Percentiles rank a stretch among this genome's conserved stretches.
These are phyloP conservation scores for Blastomyces silverae DNA, from an alignment of 2,329 filamentous ascomycete genomes.

Conservation along the genomic window DNA sequence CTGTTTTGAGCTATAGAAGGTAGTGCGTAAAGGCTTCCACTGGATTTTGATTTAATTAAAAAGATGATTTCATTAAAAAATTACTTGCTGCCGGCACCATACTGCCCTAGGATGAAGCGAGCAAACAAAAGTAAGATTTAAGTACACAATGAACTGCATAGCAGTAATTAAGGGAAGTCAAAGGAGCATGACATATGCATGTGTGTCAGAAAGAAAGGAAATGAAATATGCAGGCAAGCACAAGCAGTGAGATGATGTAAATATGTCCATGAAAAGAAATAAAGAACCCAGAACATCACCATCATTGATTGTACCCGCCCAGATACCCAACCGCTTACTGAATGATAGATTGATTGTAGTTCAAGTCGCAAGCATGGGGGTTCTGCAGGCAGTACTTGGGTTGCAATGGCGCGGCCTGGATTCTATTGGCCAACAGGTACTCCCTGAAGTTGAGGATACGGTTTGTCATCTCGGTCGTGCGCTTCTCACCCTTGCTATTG, in stretches of 20 bases:
- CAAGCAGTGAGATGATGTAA: conserved; percentile 1
- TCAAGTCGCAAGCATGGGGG: conserved; percentile 53
- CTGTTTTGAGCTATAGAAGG: neutral
- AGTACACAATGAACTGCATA: neutral
- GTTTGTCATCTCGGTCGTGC: conserved; percentile 50
- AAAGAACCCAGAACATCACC: neutral
- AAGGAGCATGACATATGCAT: conserved; percentile 1
- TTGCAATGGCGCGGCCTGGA: conserved; percentile 47
- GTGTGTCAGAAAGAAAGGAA: neutral
- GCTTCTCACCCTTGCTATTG: conserved; percentile 45
- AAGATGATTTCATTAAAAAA: neutral
- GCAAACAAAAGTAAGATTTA: neutral
- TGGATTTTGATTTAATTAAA: neutral
- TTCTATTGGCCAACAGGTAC: conserved; percentile 51
- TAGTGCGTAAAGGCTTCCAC: neutral
- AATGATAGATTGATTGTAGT: conserved; percentile 45
- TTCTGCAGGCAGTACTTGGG: conserved; percentile 54
- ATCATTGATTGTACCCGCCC: neutral
- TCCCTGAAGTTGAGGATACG: conserved; percentile 55
- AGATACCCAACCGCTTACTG: neutral
- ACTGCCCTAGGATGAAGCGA: neutral
- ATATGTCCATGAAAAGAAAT: neutral
- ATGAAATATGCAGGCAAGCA: neutral
- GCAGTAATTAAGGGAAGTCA: neutral
- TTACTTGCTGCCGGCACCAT: neutral